Evolutionary conservation across 768 basidiomycete genomes (phyloP).

Genomic region (Auricularia sp.): DNA sequence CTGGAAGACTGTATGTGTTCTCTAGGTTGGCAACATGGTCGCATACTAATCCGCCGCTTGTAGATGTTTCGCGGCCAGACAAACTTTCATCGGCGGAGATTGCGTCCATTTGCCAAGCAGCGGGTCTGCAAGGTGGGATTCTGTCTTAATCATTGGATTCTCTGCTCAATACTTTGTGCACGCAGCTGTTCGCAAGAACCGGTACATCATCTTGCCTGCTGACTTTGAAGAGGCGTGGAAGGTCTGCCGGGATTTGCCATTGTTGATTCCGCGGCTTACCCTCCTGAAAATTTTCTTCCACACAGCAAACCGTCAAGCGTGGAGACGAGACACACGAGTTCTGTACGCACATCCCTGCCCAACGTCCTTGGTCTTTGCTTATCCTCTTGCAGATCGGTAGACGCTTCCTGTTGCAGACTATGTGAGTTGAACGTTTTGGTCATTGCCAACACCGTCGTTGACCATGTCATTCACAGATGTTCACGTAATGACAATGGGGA

Average conservation of each 20-base stretch:
- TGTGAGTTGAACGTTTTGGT: conserved; percentile 12
- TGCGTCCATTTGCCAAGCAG: conserved; percentile 89
- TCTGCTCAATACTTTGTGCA: not conserved
- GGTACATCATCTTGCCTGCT: conserved; percentile 90
- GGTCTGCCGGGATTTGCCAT: conserved; percentile 39
- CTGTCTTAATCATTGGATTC: not conserved
- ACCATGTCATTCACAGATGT: no score
- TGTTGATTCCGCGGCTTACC: conserved; percentile 19
- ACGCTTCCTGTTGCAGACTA: conserved; percentile 23
- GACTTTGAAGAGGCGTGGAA: conserved; percentile 99
- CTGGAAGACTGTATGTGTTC: conserved; percentile 82
- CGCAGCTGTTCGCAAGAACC: conserved; percentile 91
- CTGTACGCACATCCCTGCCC: conserved; percentile 40
- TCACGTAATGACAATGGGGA: no score
- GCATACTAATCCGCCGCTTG: conserved; percentile 9
- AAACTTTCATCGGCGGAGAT: conserved; percentile 94
- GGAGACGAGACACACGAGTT: conserved; percentile 96
- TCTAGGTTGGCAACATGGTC: not conserved
- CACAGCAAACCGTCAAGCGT: conserved; percentile 92
- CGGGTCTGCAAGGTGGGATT: conserved; percentile 80
- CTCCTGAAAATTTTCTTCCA: conserved; percentile 20
- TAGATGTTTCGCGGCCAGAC: conserved; percentile 95
- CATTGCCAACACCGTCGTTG: no score
- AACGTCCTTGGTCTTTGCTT: conserved; percentile 27
- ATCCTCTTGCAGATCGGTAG: conserved; percentile 12